Base-by-base conservation (phyloP, 1,284 basidiomycete genomes). In the Cryptococcus sp. region DNA sequence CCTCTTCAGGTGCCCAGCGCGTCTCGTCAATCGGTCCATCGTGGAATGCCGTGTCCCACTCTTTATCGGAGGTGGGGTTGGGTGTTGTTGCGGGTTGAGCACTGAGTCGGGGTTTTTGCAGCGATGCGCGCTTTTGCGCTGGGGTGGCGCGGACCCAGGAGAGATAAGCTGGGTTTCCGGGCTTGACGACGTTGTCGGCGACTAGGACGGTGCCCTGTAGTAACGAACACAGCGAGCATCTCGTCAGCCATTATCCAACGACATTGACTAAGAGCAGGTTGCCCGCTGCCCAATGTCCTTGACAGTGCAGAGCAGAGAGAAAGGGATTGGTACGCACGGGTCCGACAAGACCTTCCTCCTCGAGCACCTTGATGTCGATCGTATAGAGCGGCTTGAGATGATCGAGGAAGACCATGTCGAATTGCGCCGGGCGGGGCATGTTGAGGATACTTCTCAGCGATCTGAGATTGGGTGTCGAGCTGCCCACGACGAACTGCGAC, bases 361-460 rank as follows among this genome's bases (percentile, higher is more conserved):
- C 73, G 58, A 73, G 59, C 1, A 71, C 66, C 62, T 73, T 73
- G 40, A 75, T 57, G 47, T 75, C 73, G 40, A 69, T 68, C 0
- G 72, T 72, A 55, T 75, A 75, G 5, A 72, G 62, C 39, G 71
- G 71, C 59, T 75, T 75, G 48, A 73, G 55, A 55, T 75, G 73
- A 51, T 75, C 73, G 25, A 75, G 60, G 58, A 75, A 75, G 35
- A 75, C 65, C 67, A 75, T 69, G 47, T 75, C 73, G 48, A 75
- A 75, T 54, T 68, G 59, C 30, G 65, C 42, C 10, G 65, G 65
- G 45, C 54, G 43, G 16, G 69, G 68, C 61, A 75, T 58, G 51
- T 70, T 60, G 46, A 74, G 69, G 4, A 55, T 71, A 53, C 70
- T 53, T 38, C 69, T 50, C 13, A 75, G 61, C 3, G 52, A 61